These are phyloP conservation scores for Cyberlindnera saturnus DNA, from an alignment of 805 yeast species.

Conservation along the genomic window DNA sequence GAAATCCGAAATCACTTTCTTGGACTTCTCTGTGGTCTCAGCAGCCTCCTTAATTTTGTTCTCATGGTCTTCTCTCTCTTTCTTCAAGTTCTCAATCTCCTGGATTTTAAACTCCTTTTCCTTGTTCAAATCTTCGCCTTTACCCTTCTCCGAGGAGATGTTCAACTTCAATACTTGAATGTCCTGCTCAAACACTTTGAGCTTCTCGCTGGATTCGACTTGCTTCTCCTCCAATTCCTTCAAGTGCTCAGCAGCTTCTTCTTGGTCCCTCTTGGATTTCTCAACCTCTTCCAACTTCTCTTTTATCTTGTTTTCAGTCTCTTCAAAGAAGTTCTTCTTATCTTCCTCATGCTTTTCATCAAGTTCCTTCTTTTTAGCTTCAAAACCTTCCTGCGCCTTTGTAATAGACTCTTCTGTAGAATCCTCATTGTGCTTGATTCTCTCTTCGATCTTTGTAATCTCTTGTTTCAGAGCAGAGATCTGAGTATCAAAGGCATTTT, in stretches of 20 bases:
- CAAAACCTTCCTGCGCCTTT: slow-evolving; percentile 12
- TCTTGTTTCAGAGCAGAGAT: slow-evolving; percentile 18
- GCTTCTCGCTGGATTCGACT: slow-evolving; percentile 18
- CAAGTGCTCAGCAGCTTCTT: slow-evolving; percentile 15
- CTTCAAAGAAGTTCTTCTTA: slow-evolving; percentile 15
- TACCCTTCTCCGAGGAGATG: slow-evolving; percentile 14
- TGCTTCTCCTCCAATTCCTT: slow-evolving; percentile 20
- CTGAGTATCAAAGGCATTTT: slow-evolving; percentile 15
- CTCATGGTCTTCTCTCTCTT: slow-evolving; percentile 14
- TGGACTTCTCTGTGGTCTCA: slow-evolving; percentile 5
- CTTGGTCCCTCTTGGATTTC: slow-evolving; percentile 17
- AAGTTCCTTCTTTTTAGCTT: slow-evolving; percentile 12
- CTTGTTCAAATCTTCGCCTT: slow-evolving; percentile 13
- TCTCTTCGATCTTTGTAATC: slow-evolving; percentile 17
- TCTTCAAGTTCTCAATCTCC: slow-evolving; percentile 15
- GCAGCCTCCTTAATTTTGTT: slow-evolving; percentile 11
- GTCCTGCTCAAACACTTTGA: slow-evolving; percentile 13
- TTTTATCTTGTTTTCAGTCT: slow-evolving; percentile 18
- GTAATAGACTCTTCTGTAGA: slow-evolving; percentile 11
- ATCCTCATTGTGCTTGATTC: slow-evolving; percentile 11
- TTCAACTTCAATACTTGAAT: slow-evolving; percentile 12
- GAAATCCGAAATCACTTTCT: slow-evolving; percentile 8
- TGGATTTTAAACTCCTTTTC: slow-evolving; percentile 10
- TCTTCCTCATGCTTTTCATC: slow-evolving; percentile 20
- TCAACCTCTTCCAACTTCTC: slow-evolving; percentile 18